Percentiles rank a stretch among this genome's conserved stretches.
These are phyloP conservation scores for Alternaria panax DNA, from an alignment of 2,329 filamentous ascomycete species.

Conservation along the genomic window DNA sequence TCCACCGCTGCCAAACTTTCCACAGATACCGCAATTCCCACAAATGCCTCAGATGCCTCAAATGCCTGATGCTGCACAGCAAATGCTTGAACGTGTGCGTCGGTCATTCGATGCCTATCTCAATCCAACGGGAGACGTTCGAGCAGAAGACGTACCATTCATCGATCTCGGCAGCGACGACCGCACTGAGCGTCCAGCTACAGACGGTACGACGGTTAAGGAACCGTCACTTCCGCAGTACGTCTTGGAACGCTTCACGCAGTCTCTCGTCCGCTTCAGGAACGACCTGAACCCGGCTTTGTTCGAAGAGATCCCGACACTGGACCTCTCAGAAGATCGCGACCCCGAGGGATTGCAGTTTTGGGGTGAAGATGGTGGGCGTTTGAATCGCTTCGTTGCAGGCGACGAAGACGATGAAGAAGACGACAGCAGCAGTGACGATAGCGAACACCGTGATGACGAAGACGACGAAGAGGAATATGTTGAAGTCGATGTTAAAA, in stretches of 20 bases:
- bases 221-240: constrained; percentile 55
- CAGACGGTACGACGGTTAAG: constrained; percentile 45
- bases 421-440: constrained; percentile 44
- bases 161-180: constrained; percentile 49
- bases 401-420: constrained; percentile 41
- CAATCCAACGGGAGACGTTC: constrained; percentile 48
- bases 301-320: constrained; percentile 42
- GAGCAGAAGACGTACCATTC: constrained; percentile 44
- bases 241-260: constrained; percentile 55
- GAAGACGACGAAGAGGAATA: constrained; percentile 41
- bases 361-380: constrained; percentile 44
- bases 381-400: constrained; percentile 31
- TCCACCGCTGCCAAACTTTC: constrained; percentile 43
- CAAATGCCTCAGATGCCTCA: constrained; percentile 39
- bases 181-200: constrained; percentile 43
- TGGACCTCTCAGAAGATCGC: constrained; percentile 39
- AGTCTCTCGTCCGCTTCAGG: constrained; percentile 55
- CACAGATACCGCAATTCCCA: constrained; percentile 31
- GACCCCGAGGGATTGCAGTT: constrained; percentile 42
- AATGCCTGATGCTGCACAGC: constrained; percentile 43
- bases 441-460: constrained; percentile 45
- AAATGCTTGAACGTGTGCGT: constrained; percentile 47
- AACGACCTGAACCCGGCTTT: constrained; percentile 52
- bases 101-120: constrained; percentile 55
- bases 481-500: constrained; percentile 31